Evolutionary conservation across 176 grass and related monocot genomes (phyloP), one percentile per base, ranked within the genome.

Genomic region (Juncus inflexus): DNA sequence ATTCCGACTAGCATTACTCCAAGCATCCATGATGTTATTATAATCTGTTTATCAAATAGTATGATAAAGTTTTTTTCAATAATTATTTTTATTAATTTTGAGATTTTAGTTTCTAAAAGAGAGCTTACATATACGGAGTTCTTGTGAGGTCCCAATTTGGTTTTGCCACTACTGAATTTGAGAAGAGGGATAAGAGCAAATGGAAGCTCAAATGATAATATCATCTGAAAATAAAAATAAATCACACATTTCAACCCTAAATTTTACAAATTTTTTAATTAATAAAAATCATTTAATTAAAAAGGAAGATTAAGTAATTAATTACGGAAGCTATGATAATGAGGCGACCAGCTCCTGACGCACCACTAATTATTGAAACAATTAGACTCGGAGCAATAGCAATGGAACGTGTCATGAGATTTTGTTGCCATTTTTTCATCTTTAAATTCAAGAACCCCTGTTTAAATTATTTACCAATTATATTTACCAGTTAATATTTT

Each of bases 161-260:
- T 90, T 1, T 9, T 63, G 55, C 87, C 85, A 74, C 86, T 81
- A 78, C 91, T 96, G 73, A 96, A 96, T 63, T 90, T 96, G 47
- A 96, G 91, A 61, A 96, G 91, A 63, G 91, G 91, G 39, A 90
- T 87, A 10, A 96, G 86, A 78, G 87, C 65, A 78, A 96, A 96
- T 50, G 91, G 91, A 5, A 96, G 76, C 73, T 96, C 86, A 66
- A 95, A 76, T 8, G 91, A 95, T 2, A 95, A 75, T 39, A 95
- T 90, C 91, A 95, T 90, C 91, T 95, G 76, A 47, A 76, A 47
- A 38, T 15, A 14, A 56, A 50, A 36, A 73, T 40, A 47, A 47
- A 6, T 7, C 7, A 28, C 56, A 10, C 39, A 58, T 16, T 70
- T 10, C 37, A 47, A 70, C 6, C 41, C 2, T 54, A 42, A 43